Conservation (phyloP, 1,284 basidiomycete species). For the Clitocybe nebularis region DNA sequence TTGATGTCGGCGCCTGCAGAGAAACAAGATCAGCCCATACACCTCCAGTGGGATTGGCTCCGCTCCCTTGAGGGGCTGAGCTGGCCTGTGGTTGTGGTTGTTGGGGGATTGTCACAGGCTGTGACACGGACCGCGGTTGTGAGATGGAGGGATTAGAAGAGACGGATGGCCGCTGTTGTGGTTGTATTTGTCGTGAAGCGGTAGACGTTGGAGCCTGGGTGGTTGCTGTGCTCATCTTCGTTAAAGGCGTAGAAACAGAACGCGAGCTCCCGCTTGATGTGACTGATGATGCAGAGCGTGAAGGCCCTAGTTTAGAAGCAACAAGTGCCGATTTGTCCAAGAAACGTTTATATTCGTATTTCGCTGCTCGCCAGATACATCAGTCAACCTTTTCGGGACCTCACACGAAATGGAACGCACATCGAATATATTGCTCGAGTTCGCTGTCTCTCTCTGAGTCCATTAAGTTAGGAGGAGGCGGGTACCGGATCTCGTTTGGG, state of each 20-base stretch:
- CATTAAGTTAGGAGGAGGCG: conserved; percentile 75
- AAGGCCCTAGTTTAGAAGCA: conserved; percentile 44
- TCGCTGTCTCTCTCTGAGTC: conserved; percentile 81
- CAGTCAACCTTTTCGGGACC: conserved; percentile 7
- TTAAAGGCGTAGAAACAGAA: conserved; percentile 22
- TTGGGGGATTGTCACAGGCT: conserved; percentile 22
- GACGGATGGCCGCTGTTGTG: conserved; percentile 13
- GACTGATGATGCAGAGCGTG: conserved; percentile 35
- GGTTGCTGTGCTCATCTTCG: conserved; percentile 9
- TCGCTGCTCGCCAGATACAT: conserved; percentile 39
- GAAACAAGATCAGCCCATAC: conserved; percentile 54
- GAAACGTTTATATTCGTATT: conserved; percentile 72
- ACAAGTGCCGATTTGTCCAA: conserved; percentile 42
- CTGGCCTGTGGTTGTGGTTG: conserved; percentile 17
- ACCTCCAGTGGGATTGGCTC: conserved; percentile 20
- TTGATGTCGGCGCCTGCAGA: conserved; percentile 39
- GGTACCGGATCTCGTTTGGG: conserved; percentile 70
- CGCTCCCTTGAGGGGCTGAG: conserved; percentile 12
- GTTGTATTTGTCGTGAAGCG: conserved; percentile 6
- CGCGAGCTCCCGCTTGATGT: conserved; percentile 18
- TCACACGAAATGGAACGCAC: conserved; percentile 36
- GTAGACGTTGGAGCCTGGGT: conserved; percentile 9
- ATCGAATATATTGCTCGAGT: conserved; percentile 79
- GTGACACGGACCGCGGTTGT: conserved; percentile 26
- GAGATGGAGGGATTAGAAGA: conserved; percentile 8